A percentile compares a stretch with the other conserved stretches of the same genome.
phyloP scores from a whole-genome alignment of 148 eudicot species.

The Arctostaphylos glauca region DNA sequence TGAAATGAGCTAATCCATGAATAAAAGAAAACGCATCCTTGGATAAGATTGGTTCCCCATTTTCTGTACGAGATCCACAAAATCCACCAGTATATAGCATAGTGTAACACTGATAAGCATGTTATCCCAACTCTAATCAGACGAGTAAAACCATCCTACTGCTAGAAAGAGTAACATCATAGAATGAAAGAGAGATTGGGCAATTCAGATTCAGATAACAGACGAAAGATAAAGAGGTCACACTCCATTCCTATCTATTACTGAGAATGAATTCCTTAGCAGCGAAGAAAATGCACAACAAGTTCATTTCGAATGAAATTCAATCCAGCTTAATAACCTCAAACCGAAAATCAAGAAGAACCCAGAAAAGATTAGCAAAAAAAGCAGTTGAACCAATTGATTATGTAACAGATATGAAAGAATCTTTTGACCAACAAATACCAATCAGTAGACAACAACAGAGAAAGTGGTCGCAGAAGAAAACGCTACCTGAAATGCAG shows the following conservation, averaged over 20 bases:
- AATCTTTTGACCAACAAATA: background rate
- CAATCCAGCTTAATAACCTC: constrained; percentile 10
- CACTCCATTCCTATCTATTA: background rate
- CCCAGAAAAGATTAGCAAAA: constrained; percentile 5
- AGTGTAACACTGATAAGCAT: background rate
- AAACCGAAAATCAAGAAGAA: background rate
- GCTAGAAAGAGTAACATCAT: background rate
- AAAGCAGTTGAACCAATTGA: constrained; percentile 6
- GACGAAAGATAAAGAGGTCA: background rate
- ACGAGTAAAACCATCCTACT: background rate
- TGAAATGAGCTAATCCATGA: background rate
- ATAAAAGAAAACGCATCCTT: background rate
- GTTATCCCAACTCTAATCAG: background rate
- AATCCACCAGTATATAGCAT: background rate
- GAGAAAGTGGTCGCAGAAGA: constrained; percentile 3
- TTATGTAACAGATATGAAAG: background rate
- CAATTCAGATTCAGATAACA: constrained; percentile 10
- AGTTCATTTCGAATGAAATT: constrained; percentile 1
- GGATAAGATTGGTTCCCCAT: background rate
- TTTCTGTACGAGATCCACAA: constrained; percentile 17
- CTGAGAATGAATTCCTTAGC: background rate
- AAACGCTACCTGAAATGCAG: constrained; percentile 13
- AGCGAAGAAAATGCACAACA: background rate
- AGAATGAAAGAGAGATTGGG: background rate
- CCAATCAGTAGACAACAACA: constrained; percentile 14